Base-by-base conservation (phyloP, 2,329 filamentous ascomycete species). In the Colletotrichum sp. region DNA sequence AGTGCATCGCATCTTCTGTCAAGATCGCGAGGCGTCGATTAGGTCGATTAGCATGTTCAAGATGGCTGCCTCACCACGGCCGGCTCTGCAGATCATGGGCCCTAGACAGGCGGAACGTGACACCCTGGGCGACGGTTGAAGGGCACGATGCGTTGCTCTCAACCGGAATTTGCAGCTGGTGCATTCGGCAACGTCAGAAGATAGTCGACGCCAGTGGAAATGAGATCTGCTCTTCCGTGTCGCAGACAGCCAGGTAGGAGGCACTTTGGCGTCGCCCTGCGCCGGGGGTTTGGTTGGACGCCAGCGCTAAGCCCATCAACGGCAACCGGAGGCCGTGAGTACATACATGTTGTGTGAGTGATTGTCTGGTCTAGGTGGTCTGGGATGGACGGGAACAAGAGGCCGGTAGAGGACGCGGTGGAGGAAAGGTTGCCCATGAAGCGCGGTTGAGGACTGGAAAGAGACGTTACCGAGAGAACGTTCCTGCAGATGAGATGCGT, bases 391-490 rank as follows among this genome's bases (percentile, higher is more conserved):
- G 64, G 64, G 59, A 65, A 59, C 57, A 21, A 60, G 44, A 73
- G 32, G 59, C 64, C 64, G 49, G 34, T 30, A 69, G 15, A 49
- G 24, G 24, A 72, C 52, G 63, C 10, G 30, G 26, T 32, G 55
- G 57, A 59, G 26, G 55, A 65, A 76, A 60, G 59, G 44, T 67
- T 24, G 65, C 34, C 34, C 21, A 64, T 59, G 65, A 52, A 73
- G 64, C 59, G 64, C 39, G n/a, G 69, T 44, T 68, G 36, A 72
- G 69, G 26, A 44, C 18, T 65, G 64, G 70, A 73, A 76, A 60
- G 65, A 60, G 70, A 65, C 64, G 64, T 69, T 74, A 74, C 74
- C 74, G 74, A 76, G 74, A 76, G 74, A 69, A 65, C 70, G 74
- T 76, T 73, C 70, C 64, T 73, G 70, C 70, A 69, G 39, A 59